These are phyloP conservation scores for Lachnellula subtilissima DNA, from an alignment of 2,329 filamentous ascomycete species.

Conservation along the genomic window DNA sequence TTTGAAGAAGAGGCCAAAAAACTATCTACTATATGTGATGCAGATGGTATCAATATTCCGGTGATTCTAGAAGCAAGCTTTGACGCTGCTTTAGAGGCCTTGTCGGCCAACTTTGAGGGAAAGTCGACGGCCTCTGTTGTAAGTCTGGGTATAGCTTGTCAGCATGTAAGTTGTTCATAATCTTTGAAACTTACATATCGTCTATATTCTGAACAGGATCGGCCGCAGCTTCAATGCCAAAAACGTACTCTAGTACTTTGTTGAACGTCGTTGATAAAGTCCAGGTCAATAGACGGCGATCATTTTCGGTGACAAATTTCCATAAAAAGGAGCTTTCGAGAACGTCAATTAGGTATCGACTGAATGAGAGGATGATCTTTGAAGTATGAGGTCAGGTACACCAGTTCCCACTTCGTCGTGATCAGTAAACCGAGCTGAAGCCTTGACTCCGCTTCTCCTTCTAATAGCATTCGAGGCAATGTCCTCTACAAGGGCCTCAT, in stretches of 20 bases:
- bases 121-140: background rate
- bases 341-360: constrained; percentile 72
- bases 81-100: background rate
- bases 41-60: constrained; percentile 58
- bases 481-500: constrained; percentile 70
- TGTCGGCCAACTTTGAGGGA: background rate
- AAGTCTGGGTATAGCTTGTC: background rate
- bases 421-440: constrained; percentile 41
- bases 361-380: constrained; percentile 66
- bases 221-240: constrained; percentile 63
- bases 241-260: constrained; percentile 66
- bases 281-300: constrained; percentile 64
- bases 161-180: too few species aligned
- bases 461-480: constrained; percentile 65
- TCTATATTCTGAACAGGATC: constrained; percentile 37
- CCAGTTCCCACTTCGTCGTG: constrained; percentile 58
- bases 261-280: constrained; percentile 66
- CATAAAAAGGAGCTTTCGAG: constrained; percentile 83
- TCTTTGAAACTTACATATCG: background rate
- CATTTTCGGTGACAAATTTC: constrained; percentile 67
- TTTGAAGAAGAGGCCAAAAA: constrained; percentile 68
- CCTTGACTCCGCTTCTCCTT: constrained; percentile 53
- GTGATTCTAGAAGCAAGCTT: constrained; percentile 19
- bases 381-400: constrained; percentile 74
- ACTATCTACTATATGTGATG: constrained; percentile 69